Base-by-base conservation (phyloP, 2,329 filamentous ascomycete species). In the Calonectria pauciramosa region DNA sequence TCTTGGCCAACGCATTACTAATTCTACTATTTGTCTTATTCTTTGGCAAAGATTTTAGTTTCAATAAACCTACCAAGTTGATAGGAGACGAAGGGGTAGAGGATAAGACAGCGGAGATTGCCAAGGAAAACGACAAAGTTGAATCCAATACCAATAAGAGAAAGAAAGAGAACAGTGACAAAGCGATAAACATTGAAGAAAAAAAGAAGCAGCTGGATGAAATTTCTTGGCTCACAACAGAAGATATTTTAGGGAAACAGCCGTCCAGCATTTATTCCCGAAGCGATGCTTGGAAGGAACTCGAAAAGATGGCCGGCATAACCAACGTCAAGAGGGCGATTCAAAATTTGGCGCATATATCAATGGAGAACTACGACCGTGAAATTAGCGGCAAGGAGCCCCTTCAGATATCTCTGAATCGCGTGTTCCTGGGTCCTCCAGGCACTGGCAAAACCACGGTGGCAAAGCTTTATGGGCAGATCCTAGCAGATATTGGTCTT, bases 401-500 rank as follows among this genome's bases (percentile, higher is more conserved):
- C 0, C 83, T 95, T 0, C 84, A 92, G 68, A 90, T 90, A 72
- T 90, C 88, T 0, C 86, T 94, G 0, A 95, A 95, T 81, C 87
- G 88, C 8, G 90, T 94, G n/a, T 94, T 95, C 73, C 82, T 95
- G 1, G 94, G 94, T 0, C 89, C 88, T 7, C 94, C 94, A 0
- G 94, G 94, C 0, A 95, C 94, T 0, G 93, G 94, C 0, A 95
- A 95, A 80, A 95, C 94, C 0, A 92, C 92, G 0, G 92, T 95
- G 0, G 94, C 93, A 0, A 94, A 93, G 80, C 83, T 95, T 0
- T 95, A 95, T 77, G 94, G 93, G 0, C 86, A 88, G 49, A 93
- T 95, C 8, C 84, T 95, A 5, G 91, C 90, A 0, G 91, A 94
- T 75, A 84, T 95, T n/a, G 93, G 93, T 0, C 77, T 94, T 8